phyloP scores from a whole-genome alignment of 352 stramenopile species.

The Globisporangium polare region DNA sequence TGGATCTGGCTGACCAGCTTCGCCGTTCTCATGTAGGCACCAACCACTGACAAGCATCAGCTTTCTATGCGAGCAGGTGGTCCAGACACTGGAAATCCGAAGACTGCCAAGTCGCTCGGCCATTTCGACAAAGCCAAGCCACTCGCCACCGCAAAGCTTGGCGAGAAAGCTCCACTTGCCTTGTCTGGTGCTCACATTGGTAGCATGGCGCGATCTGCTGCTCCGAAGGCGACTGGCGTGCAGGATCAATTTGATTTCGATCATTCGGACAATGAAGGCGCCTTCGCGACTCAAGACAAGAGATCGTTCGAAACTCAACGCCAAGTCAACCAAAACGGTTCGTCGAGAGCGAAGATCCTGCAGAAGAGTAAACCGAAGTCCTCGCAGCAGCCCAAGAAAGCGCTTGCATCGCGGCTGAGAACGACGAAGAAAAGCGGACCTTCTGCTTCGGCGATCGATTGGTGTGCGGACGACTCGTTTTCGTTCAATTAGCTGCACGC shows the following conservation, averaged over 20 bases:
- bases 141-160: background rate
- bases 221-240: background rate
- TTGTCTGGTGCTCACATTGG: background rate
- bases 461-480: slow-evolving; percentile 6
- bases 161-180: slow-evolving; percentile 4
- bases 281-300: background rate
- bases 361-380: slow-evolving; percentile 5
- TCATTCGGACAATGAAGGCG: background rate
- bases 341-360: background rate
- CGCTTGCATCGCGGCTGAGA: background rate
- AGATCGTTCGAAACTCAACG: background rate
- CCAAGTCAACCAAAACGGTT: background rate
- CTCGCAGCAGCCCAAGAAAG: slow-evolving; percentile 4
- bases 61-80: background rate
- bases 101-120: background rate
- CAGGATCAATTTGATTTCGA: slow-evolving; percentile 4
- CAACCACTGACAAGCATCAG: background rate
- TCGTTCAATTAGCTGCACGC: slow-evolving; percentile 1
- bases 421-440: slow-evolving; percentile 5
- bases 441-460: slow-evolving; percentile 3
- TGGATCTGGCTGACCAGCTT: background rate
- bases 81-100: background rate
- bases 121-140: background rate
- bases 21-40: background rate
- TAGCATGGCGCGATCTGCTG: background rate